These are phyloP conservation scores for Elsinoe necatrix DNA, from an alignment of 2,329 filamentous ascomycete genomes.

Conservation along the genomic window DNA sequence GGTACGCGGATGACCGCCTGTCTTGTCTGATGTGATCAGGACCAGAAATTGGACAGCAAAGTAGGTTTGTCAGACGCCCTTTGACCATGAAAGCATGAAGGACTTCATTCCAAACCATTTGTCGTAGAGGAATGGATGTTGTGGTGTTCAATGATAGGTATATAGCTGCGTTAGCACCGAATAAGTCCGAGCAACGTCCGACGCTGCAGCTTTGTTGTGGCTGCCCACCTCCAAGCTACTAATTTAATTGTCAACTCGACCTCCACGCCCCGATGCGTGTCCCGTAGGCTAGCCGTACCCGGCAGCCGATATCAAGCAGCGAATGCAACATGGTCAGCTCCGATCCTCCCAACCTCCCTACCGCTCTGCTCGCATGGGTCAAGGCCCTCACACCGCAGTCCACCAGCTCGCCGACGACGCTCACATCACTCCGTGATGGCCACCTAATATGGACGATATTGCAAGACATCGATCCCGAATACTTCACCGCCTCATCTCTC, in stretches of 20 bases:
- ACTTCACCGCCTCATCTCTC: conserved; percentile 41
- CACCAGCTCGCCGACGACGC: conserved; percentile 17
- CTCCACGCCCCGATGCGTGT: background rate
- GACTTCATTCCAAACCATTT: too few species aligned
- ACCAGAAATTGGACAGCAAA: too few species aligned
- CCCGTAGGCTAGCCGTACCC: background rate
- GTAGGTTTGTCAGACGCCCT: too few species aligned
- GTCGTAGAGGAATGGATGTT: too few species aligned
- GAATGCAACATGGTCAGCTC: background rate
- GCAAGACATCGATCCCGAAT: conserved; percentile 38
- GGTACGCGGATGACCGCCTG: too few species aligned
- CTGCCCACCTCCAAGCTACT: background rate
- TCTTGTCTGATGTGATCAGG: too few species aligned
- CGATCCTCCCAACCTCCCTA: background rate
- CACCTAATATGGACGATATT: conserved; percentile 42
- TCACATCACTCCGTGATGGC: conserved; percentile 40
- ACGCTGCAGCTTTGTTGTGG: background rate
- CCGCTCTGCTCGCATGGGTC: background rate
- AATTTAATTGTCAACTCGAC: background rate
- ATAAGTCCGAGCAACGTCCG: background rate
- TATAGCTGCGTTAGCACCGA: background rate
- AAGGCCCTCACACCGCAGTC: background rate
- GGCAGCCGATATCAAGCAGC: background rate
- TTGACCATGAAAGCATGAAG: too few species aligned
- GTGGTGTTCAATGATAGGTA: background rate